Evolutionary conservation across 345 rosid species (phyloP).

Genomic region (Punica granatum): DNA sequence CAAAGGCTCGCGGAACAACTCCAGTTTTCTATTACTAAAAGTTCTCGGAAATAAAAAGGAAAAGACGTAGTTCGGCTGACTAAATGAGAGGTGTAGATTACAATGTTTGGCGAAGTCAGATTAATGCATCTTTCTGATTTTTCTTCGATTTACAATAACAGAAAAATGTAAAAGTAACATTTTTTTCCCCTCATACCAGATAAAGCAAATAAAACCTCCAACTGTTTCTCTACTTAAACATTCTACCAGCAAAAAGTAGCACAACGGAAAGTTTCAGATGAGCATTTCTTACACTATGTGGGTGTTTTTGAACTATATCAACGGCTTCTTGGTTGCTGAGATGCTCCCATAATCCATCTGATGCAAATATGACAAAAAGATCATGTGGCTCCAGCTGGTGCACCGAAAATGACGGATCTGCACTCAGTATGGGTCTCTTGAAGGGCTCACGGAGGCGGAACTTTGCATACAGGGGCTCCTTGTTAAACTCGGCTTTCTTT

Average conservation of each 20-base stretch:
- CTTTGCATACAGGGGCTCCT: constrained; percentile 30
- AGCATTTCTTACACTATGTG: constrained; percentile 22
- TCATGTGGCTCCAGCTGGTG: constrained; percentile 35
- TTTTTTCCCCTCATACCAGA: too few species aligned
- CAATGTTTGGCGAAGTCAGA: too few species aligned
- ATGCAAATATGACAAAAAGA: constrained; percentile 41
- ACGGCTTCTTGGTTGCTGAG: constrained; percentile 50
- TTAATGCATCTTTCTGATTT: too few species aligned
- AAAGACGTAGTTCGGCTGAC: too few species aligned
- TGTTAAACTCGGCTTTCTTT: constrained; percentile 44
- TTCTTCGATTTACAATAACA: too few species aligned
- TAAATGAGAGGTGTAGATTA: too few species aligned
- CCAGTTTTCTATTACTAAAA: too few species aligned
- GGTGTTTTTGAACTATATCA: constrained; percentile 35
- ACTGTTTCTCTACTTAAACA: not conserved
- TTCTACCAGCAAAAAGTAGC: not conserved
- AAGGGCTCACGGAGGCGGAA: constrained; percentile 37
- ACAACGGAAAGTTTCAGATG: not conserved
- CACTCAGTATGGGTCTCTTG: constrained; percentile 35
- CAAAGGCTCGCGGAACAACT: too few species aligned
- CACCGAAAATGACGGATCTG: constrained; percentile 33
- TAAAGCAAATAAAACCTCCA: not conserved
- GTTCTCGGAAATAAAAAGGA: too few species aligned
- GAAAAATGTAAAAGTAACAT: too few species aligned
- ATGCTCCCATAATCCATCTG: constrained; percentile 53